phyloP scores from a whole-genome alignment of 1,139 yeast genomes.

The Geotrichum reessii region DNA sequence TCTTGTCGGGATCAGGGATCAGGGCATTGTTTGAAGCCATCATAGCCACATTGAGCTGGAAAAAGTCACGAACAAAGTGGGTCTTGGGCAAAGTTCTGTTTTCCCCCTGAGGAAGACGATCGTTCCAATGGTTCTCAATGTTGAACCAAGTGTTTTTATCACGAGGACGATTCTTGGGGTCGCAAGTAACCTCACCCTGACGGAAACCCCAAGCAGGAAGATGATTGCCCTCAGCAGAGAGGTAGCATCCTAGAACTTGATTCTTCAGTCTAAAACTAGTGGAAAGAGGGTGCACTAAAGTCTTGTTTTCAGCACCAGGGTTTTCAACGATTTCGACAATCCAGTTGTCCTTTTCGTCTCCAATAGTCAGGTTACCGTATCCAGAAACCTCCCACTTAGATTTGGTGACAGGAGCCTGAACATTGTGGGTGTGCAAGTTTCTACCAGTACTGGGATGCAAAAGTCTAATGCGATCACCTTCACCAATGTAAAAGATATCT shows the following conservation, averaged over 20 bases:
- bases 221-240: constrained; percentile 71
- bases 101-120: constrained; percentile 60
- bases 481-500: constrained; percentile 53
- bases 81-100: constrained; percentile 78
- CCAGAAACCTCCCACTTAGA: constrained; percentile 80
- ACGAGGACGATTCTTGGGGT: constrained; percentile 65
- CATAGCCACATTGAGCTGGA: constrained; percentile 94
- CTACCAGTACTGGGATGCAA: constrained; percentile 79
- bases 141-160: constrained; percentile 99
- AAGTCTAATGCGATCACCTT: constrained; percentile 73
- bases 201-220: constrained; percentile 98
- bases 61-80: constrained; percentile 77
- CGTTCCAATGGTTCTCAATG: constrained; percentile 78
- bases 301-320: constrained; percentile 54
- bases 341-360: constrained; percentile 95
- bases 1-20: constrained; percentile 86
- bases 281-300: constrained; percentile 75
- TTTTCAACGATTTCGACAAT: constrained; percentile 79
- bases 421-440: constrained; percentile 82
- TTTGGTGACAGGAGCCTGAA: constrained; percentile 74
- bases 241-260: constrained; percentile 68
- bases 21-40: constrained; percentile 97
- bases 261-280: constrained; percentile 75
- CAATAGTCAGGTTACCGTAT: constrained; percentile 81
- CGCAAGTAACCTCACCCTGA: constrained; percentile 93